A percentile compares a stretch with the other conserved stretches of the same genome.
phyloP scores from a whole-genome alignment of 352 stramenopile genomes.

The Phytophthora kernoviae region DNA sequence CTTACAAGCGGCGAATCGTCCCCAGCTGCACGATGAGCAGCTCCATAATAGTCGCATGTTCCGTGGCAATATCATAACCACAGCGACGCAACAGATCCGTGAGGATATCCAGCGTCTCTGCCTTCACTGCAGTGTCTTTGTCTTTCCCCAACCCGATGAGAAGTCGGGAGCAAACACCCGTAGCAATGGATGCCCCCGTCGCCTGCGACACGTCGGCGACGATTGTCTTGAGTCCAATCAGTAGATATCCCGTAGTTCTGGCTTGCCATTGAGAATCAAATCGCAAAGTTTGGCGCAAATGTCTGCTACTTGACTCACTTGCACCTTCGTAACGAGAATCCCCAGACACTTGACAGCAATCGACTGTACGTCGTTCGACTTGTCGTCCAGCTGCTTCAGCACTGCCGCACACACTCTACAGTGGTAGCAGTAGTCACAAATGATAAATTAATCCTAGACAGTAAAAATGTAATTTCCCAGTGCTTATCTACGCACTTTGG shows the following conservation, averaged over 20 bases:
- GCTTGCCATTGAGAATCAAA: constrained; percentile 96
- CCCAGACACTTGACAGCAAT: constrained; percentile 93
- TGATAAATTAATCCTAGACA: neutral
- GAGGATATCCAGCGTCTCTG: constrained; percentile 97
- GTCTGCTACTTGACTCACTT: constrained; percentile 94
- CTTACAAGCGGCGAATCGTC: constrained; percentile 90
- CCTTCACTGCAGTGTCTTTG: constrained; percentile 83
- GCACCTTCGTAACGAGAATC: constrained; percentile 97
- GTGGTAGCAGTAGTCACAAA: neutral
- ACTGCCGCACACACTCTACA: constrained; percentile 94
- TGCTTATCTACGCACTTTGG: constrained; percentile 63
- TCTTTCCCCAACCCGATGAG: constrained; percentile 68
- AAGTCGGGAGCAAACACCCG: constrained; percentile 67
- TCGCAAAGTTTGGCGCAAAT: constrained; percentile 97
- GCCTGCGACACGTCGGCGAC: constrained; percentile 92
- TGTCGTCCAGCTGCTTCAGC: constrained; percentile 97
- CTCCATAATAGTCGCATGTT: constrained; percentile 92
- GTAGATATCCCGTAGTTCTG: constrained; percentile 98
- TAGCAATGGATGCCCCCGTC: constrained; percentile 89
- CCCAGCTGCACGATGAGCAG: constrained; percentile 85
- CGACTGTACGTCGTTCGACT: constrained; percentile 98
- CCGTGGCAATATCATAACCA: constrained; percentile 86
- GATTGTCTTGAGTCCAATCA: constrained; percentile 98
- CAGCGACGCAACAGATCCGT: constrained; percentile 97
- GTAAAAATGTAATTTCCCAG: neutral